Evolutionary conservation across 306 rosid genomes (phyloP), one percentile per base, ranked within the genome.

Genomic region (Elaeagnus macrophylla): DNA sequence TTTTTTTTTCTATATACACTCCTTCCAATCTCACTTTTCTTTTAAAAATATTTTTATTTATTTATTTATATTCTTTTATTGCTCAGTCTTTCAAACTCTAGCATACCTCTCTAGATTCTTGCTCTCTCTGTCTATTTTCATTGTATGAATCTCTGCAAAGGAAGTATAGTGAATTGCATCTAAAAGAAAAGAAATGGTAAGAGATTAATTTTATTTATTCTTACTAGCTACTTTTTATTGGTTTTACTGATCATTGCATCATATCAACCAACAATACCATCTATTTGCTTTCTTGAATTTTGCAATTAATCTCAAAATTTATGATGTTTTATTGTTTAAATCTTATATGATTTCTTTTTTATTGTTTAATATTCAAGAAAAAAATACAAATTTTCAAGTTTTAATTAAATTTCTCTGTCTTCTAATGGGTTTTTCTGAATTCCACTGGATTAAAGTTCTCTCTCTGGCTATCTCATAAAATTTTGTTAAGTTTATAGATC

Each of bases 121-220:
- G 58, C 64, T 48, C 52, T 43, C 46, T 13, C 38, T 11, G 16
- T 39, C 12, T n/a, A 48, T 45, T 50, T 54, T 48, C 73, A 57
- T 60, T 32, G 56, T 44, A 16, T 61, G 56, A 59, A 68, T 63
- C 67, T 70, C 77, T 48, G 53, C 61, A 68, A 54, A 61, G 53
- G 5, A 58, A 50, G 55, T n/a, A n/a, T n/a, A n/a, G n/a, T 39
- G 52, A 51, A 48, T 42, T 37, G 73, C 53, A 56, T 49, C 78
- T 73, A 57, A 59, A 50, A 77, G 47, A 59, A 62, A 53, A 60
- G 42, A 66, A 7, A 76, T 70, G 86, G 86, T 77, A 49, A 72
- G 49, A 51, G 25, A 48, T 48, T 57, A 1, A 19, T 4, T 35
- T 25, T 42, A 50, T 40, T 52, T 50, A 2, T 37, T 39, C 17